Base-by-base conservation (phyloP, 352 stramenopile genomes). In the Phytophthora colocasiae region DNA sequence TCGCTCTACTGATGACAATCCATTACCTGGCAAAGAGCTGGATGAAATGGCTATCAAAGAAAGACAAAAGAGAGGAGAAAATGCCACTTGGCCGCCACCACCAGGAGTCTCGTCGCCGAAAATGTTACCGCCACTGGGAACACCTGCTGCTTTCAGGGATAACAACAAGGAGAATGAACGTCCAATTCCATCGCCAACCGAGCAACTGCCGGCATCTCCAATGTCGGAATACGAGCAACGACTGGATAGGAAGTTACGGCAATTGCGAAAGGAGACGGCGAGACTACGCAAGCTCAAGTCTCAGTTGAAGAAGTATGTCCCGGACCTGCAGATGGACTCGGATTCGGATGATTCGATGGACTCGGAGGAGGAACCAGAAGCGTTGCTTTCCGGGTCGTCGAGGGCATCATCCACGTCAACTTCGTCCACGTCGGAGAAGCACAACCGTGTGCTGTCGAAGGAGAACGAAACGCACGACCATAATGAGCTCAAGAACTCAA, bases 271-370 rank as follows among this genome's bases (percentile, higher is more conserved):
- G 48, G 72, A 86, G 66, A 81, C 66, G 22, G 66, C 58, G 36
- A 59, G 77, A 29, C 69, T 86, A 2, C 57, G 63, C 6, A 73
- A 73, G 57, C 63, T 86, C 29, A 74, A 71, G 52, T 26, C 27
- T n/a, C 73, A 84, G 59, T 58, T 86, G 41, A 79, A 81, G 49
- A 74, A 86, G 36, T 83, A 81, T 48, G 74, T 86, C 6, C 75
- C 78, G 24, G 78, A 86, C 31, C 46, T 86, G 50, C 63, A 73
- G 47, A 73, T 54, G 36, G 74, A 80, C 41, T 78, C 73, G 40
- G 73, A 77, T 22, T 83, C 75, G 17, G 73, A 71, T 15, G 78
- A 80, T 38, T 84, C 75, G 54, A 22, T 78, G 45, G 67, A 79
- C 7, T 79, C 63, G 27, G 66, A 78, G 4, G 66, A 75, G 10